These are phyloP conservation scores for Paracorniculantispora psalliotae DNA, from an alignment of 2,329 filamentous ascomycete genomes.

Conservation along the genomic window DNA sequence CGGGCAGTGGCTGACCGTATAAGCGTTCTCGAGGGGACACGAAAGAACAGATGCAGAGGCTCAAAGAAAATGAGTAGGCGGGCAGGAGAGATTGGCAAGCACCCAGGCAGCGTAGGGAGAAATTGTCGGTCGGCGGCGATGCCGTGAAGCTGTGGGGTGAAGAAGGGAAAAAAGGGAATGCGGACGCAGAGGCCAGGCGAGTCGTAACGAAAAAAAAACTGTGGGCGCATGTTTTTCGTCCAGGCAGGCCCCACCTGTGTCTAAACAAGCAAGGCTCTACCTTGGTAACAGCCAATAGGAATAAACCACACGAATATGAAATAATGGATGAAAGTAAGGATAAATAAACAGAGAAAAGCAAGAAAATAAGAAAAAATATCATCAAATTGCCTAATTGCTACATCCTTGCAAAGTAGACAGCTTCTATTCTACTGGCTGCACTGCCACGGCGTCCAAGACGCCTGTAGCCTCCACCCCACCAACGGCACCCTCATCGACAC, in stretches of 20 bases:
- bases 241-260: constrained; percentile 7
- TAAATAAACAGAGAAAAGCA: no score
- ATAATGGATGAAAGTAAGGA: no score
- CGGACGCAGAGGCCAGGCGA: constrained; percentile 19
- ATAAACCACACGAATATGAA: no score
- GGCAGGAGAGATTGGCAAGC: constrained; percentile 20
- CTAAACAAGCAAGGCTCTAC: no score
- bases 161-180: constrained; percentile 22
- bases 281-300: no score
- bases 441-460: no score
- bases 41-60: constrained; percentile 13
- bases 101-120: constrained; percentile 15
- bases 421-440: no score
- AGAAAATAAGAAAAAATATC: no score
- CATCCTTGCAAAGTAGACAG: no score
- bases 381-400: no score
- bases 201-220: constrained; percentile 18
- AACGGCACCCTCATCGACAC: no score
- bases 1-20: constrained; percentile 10
- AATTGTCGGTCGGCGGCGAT: constrained; percentile 21
- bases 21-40: constrained; percentile 10
- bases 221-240: constrained; percentile 21
- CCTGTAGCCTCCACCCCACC: no score
- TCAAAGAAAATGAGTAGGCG: constrained; percentile 17
- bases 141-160: constrained; percentile 24